Evolutionary conservation across 2,329 filamentous ascomycete species (phyloP).

Genomic region (Colletotrichum chrysophilum): DNA sequence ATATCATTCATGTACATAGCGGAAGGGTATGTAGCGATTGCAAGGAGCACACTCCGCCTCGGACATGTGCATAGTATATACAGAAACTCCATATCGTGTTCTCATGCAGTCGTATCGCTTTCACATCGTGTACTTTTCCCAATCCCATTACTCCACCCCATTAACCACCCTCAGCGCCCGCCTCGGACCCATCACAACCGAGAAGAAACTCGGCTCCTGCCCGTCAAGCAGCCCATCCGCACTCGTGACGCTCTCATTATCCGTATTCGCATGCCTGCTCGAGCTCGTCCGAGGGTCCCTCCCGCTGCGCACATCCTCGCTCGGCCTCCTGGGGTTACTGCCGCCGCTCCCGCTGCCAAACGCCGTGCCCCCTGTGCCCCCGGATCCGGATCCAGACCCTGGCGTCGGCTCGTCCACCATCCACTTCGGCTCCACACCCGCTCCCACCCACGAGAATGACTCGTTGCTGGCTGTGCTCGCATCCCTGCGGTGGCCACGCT

Average conservation of each 20-base stretch:
- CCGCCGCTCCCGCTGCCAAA: slow-evolving; percentile 24
- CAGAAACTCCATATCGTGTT: slow-evolving; percentile 4
- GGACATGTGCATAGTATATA: not conserved
- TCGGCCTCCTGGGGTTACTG: slow-evolving; percentile 21
- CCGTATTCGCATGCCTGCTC: slow-evolving; percentile 28
- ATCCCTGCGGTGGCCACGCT: slow-evolving; percentile 22
- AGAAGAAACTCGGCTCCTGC: slow-evolving; percentile 74
- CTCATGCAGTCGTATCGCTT: not conserved
- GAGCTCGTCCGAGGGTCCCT: slow-evolving; percentile 20
- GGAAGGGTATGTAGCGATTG: slow-evolving; percentile 21
- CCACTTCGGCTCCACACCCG: slow-evolving; percentile 35
- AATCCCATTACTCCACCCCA: slow-evolving; percentile 39
- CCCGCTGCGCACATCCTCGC: slow-evolving; percentile 17
- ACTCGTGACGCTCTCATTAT: slow-evolving; percentile 36
- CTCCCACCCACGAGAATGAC: slow-evolving; percentile 37
- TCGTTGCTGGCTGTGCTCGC: slow-evolving; percentile 25
- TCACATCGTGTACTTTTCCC: not conserved
- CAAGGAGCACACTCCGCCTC: not conserved
- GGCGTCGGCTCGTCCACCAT: slow-evolving; percentile 27
- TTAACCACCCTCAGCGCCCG: slow-evolving; percentile 75
- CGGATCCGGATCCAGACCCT: slow-evolving; percentile 17
- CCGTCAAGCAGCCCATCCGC: slow-evolving; percentile 64
- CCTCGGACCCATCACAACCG: slow-evolving; percentile 70
- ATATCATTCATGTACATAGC: not conserved
- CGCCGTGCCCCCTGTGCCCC: not conserved